Evolutionary conservation across 495 filamentous ascomycete species (phyloP).

Genomic region (Hypoxylon crocopeplum): DNA sequence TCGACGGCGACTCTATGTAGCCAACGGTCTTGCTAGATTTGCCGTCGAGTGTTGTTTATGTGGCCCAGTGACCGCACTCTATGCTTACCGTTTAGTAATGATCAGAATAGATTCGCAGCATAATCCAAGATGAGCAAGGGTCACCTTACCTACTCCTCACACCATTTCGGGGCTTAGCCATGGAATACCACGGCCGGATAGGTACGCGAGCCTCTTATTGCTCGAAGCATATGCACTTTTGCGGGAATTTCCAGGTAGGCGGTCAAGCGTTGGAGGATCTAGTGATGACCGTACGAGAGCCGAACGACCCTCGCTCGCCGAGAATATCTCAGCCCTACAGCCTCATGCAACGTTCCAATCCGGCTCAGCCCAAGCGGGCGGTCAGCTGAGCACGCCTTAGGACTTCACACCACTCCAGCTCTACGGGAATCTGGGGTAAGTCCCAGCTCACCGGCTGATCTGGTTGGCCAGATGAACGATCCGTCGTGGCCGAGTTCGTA

Average conservation of each 20-base stretch:
- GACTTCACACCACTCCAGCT: neutral
- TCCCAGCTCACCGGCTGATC: neutral
- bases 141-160: neutral
- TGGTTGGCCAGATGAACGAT: neutral
- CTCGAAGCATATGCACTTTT: neutral
- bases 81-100: constrained; percentile 6
- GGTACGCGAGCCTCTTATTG: neutral
- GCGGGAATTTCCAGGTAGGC: constrained; percentile 1
- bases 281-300: constrained; percentile 8
- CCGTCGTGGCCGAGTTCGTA: neutral
- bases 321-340: constrained; percentile 23
- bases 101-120: constrained; percentile 4
- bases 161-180: constrained; percentile 14
- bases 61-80: neutral
- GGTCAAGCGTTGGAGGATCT: neutral
- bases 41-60: neutral
- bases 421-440: constrained; percentile 12
- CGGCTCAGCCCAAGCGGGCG: neutral
- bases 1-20: neutral
- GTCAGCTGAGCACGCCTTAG: constrained; percentile 15
- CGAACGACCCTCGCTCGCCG: neutral
- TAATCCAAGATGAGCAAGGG: neutral
- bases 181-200: neutral
- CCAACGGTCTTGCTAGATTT: neutral
- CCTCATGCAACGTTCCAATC: constrained; percentile 33